Base-by-base conservation (phyloP, 768 basidiomycete species). In the Cystobasidiopsis lactophilus region DNA sequence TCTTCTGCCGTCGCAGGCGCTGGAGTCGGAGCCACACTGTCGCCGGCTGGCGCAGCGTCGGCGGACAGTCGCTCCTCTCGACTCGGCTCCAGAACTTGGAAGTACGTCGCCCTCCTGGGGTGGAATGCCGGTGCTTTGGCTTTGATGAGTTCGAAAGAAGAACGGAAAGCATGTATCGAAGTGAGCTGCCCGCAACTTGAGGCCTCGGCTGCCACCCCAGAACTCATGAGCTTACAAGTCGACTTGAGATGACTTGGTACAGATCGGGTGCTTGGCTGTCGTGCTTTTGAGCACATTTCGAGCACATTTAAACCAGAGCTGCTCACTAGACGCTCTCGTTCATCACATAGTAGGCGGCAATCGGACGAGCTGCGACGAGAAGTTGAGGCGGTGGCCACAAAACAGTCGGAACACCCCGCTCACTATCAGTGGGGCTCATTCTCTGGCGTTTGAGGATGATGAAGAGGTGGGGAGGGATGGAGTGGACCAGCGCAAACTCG, bases 371-470 rank as follows among this genome's bases (percentile, higher is more conserved):
- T 86, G 64, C 30, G 24, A 45, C 27, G n/a, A 21, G 40, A 27
- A 51, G n/a, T 35, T n/a, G n/a, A n/a, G 23, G 14, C 13, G 18
- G 43, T 16, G 24, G 40, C 23, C 3, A 51, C 14, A 18, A 23
- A 14, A 2, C 53, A 52, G 52, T 58, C 51, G 44, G 50, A 23
- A 3, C 41, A 26, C 38, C 49, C 23, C 23, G 40, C 74, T 56
- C 47, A 84, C 85, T 80, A 74, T 85, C 77, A 23, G 82, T 78
- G 2, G 82, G 82, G 5, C 82, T 84, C 49, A 82, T 58, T 33
- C 86, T 73, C 56, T 85, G 79, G 54, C 83, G 75, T 66, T 88
- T 88, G 65, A 88, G 85, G 39, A 91, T 81, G 58, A 89, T 73
- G 66, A 88, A 91, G 52, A 86, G 71, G 27, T 77, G 72, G 1